Evolutionary conservation across 169 alveolate genomes (phyloP).

Genomic region (Plasmodium berghei): DNA sequence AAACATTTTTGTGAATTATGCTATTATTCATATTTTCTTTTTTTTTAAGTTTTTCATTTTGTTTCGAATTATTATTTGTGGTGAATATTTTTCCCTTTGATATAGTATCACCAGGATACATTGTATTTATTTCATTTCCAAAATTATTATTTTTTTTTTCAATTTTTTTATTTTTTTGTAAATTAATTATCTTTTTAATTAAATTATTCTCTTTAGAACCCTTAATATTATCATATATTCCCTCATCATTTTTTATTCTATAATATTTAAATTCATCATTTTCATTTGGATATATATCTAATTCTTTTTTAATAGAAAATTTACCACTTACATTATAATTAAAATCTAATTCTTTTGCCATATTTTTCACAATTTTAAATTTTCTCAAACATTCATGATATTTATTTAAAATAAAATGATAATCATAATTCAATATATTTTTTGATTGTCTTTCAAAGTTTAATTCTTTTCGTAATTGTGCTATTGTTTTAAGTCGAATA

Average conservation of each 20-base stretch:
- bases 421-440: conserved; percentile 41
- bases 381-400: conserved; percentile 58
- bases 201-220: not conserved
- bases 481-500: conserved; percentile 53
- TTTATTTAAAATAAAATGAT: conserved; percentile 34
- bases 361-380: conserved; percentile 41
- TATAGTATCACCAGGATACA: not conserved
- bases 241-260: not conserved
- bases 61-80: not conserved
- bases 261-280: conserved; percentile 20
- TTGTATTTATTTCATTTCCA: not conserved
- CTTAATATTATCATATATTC: conserved; percentile 1
- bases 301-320: conserved; percentile 13
- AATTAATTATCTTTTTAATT: conserved; percentile 12
- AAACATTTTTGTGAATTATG: not conserved
- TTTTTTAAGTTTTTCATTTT: not conserved
- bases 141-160: not conserved
- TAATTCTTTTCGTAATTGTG: conserved; percentile 54
- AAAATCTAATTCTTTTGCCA: conserved; percentile 45
- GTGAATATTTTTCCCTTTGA: not conserved
- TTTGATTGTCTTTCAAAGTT: conserved; percentile 42
- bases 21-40: not conserved
- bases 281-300: conserved; percentile 13
- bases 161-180: not conserved
- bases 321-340: not conserved